These are phyloP conservation scores for Tuctoria greenei DNA, from an alignment of 176 grass and related monocot species.

Conservation along the genomic window DNA sequence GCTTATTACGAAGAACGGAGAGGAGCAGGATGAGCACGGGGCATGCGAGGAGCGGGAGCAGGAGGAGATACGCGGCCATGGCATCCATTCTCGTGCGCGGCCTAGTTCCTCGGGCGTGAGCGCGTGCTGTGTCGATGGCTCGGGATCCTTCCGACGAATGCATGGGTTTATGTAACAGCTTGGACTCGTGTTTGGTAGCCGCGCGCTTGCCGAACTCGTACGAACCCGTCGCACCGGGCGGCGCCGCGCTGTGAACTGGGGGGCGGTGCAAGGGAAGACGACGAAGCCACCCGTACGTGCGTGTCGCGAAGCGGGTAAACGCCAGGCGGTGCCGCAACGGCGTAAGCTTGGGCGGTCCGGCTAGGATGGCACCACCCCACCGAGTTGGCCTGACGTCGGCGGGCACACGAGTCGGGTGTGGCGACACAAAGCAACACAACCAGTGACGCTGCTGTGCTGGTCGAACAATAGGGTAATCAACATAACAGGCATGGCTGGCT, in stretches of 20 bases:
- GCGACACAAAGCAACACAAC: too few relatives aligned
- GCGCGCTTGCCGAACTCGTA: too few relatives aligned
- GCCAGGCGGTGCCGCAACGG: not conserved
- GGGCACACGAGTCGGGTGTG: too few relatives aligned
- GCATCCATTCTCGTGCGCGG: too few relatives aligned
- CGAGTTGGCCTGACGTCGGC: not conserved
- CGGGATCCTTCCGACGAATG: not conserved
- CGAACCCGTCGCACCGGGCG: too few relatives aligned
- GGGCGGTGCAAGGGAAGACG: constrained; percentile 13
- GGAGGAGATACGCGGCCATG: not conserved
- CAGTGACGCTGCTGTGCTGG: too few relatives aligned
- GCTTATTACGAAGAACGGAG: not conserved
- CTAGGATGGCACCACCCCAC: too few relatives aligned
- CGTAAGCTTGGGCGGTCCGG: not conserved
- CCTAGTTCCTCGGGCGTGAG: too few relatives aligned
- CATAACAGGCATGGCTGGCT: too few relatives aligned
- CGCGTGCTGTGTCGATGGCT: too few relatives aligned
- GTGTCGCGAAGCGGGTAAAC: not conserved
- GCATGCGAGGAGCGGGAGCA: not conserved
- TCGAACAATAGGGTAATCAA: too few relatives aligned
- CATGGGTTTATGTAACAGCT: not conserved
- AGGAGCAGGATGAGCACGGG: not conserved
- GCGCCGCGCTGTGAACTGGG: too few relatives aligned
- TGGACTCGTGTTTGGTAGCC: not conserved
- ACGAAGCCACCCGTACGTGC: not conserved